Evolutionary conservation across 2,329 filamentous ascomycete genomes (phyloP).

Genomic region (Penicillium janthinellum): DNA sequence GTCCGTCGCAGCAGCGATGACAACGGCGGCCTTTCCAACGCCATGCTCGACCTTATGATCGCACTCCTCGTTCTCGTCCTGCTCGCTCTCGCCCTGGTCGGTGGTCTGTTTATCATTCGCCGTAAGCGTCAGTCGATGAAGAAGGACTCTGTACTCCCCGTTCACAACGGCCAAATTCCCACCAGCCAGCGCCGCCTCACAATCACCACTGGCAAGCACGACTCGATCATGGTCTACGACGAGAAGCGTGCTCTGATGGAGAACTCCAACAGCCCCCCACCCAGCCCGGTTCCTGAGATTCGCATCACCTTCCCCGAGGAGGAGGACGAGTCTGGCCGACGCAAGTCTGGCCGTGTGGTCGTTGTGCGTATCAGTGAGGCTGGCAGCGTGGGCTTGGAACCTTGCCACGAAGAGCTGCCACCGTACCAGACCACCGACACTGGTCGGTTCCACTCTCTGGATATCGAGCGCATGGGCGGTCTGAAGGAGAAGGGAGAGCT

Average conservation of each 20-base stretch:
- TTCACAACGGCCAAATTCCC: slow-evolving; percentile 65
- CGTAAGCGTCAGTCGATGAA: slow-evolving; percentile 57
- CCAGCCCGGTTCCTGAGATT: slow-evolving; percentile 90
- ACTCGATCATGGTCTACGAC: slow-evolving; percentile 73
- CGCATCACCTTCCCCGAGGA: slow-evolving; percentile 98
- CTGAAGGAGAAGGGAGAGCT: slow-evolving; percentile 79
- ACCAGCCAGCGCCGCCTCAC: slow-evolving; percentile 60
- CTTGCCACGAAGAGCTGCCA: slow-evolving; percentile 76
- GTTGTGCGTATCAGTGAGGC: slow-evolving; percentile 89
- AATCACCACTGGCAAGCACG: slow-evolving; percentile 62
- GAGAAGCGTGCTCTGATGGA: slow-evolving; percentile 78
- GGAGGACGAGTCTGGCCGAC: slow-evolving; percentile 74
- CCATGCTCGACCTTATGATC: slow-evolving; percentile 76
- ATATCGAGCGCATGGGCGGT: slow-evolving; percentile 91
- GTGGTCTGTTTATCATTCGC: slow-evolving; percentile 71
- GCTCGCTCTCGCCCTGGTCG: slow-evolving; percentile 67
- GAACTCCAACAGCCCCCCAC: slow-evolving; percentile 72
- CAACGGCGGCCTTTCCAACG: slow-evolving; percentile 55
- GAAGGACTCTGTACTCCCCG: slow-evolving; percentile 58
- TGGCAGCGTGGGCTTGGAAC: slow-evolving; percentile 82
- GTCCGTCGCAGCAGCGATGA: slow-evolving; percentile 52
- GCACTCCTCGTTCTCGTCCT: slow-evolving; percentile 77
- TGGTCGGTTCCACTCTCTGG: slow-evolving; percentile 85
- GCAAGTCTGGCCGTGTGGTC: slow-evolving; percentile 83
- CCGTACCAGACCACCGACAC: slow-evolving; percentile 83